These are phyloP conservation scores for Cercophora samala DNA, from an alignment of 495 filamentous ascomycete genomes.

Conservation along the genomic window DNA sequence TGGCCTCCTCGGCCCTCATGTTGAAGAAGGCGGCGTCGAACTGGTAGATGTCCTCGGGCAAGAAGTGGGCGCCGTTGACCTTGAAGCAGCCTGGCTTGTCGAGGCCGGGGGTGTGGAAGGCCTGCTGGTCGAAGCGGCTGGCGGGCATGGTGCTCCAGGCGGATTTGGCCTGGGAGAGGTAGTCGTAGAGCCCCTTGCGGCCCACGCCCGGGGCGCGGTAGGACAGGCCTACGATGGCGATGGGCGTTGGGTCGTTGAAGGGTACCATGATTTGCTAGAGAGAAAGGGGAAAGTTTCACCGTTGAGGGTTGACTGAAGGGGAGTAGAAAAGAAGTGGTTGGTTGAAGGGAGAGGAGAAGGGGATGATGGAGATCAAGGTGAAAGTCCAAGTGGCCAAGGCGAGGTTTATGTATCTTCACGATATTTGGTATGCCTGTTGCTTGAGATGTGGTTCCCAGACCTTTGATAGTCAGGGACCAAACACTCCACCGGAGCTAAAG, in stretches of 20 bases:
- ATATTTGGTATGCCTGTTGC: neutral
- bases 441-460: neutral
- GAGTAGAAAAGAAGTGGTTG: neutral
- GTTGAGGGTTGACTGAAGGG: neutral
- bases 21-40: slow-evolving; percentile 42
- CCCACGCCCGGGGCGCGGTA: slow-evolving; percentile 2
- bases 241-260: neutral
- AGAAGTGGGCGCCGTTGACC: slow-evolving; percentile 26
- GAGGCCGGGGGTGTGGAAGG: neutral
- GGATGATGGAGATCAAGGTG: neutral
- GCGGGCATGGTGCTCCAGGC: slow-evolving; percentile 4
- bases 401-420: neutral
- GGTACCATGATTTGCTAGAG: neutral
- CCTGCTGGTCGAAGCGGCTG: neutral
- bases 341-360: neutral
- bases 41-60: slow-evolving; percentile 31
- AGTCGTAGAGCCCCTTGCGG: slow-evolving; percentile 2
- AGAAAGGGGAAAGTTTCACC: neutral
- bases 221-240: slow-evolving; percentile 2
- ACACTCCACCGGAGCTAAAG: neutral
- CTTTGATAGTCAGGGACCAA: neutral
- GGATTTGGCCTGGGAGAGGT: slow-evolving; percentile 4
- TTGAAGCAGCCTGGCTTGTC: slow-evolving; percentile 4
- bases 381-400: neutral
- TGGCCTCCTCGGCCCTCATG: slow-evolving; percentile 34